phyloP scores from a whole-genome alignment of 208 protist genomes.

The Trypanosoma lewisi region DNA sequence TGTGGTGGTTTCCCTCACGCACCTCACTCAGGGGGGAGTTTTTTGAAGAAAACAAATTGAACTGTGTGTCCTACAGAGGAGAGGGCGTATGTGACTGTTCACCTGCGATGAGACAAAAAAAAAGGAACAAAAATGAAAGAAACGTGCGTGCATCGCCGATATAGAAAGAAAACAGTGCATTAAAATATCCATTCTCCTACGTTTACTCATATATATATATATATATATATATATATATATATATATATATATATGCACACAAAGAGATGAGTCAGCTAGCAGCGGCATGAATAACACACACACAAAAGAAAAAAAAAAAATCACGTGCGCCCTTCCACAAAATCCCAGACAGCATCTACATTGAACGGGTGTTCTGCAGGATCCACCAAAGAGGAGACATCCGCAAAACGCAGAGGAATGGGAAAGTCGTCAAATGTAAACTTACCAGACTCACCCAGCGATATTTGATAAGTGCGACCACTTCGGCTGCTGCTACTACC shows the following conservation, averaged over 20 bases:
- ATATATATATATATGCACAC: not conserved
- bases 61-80: not conserved
- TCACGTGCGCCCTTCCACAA: conserved; percentile 27
- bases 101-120: not conserved
- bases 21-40: too few relatives aligned
- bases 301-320: conserved; percentile 8
- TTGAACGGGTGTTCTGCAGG: conserved; percentile 36
- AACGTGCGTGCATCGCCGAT: not conserved
- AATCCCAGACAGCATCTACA: conserved; percentile 38
- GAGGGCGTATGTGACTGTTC: too few relatives aligned
- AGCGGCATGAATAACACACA: not conserved
- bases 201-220: too few relatives aligned
- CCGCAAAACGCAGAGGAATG: conserved; percentile 52
- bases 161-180: not conserved
- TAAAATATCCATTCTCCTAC: too few relatives aligned
- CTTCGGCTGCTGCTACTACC: conserved; percentile 12
- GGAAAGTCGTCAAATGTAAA: conserved; percentile 67
- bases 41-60: conserved; percentile 12
- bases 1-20: too few relatives aligned
- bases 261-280: not conserved
- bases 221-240: too few relatives aligned
- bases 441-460: conserved; percentile 39
- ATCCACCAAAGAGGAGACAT: conserved; percentile 63
- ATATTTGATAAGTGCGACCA: conserved; percentile 34
- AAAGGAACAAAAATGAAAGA: conserved; percentile 19